Percentiles rank a stretch among this genome's conserved stretches.
Evolutionary conservation across 345 rosid genomes (phyloP).

Genomic region (Bruguiera sexangula): DNA sequence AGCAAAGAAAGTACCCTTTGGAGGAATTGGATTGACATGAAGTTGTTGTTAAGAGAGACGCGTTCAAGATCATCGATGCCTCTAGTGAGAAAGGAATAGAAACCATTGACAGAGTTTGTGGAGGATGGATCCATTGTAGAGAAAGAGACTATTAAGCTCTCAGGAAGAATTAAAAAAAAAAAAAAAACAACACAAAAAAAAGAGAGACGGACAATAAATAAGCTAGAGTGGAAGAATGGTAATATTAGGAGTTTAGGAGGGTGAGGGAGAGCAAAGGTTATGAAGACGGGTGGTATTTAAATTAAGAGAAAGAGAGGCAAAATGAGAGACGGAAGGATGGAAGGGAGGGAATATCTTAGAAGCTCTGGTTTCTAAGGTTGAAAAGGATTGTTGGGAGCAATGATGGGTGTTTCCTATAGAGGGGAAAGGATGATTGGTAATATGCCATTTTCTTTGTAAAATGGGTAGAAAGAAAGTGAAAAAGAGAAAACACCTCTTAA

Average conservation of each 20-base stretch:
- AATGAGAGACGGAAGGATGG: background rate
- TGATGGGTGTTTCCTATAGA: slow-evolving; percentile 88
- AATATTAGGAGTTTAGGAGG: background rate
- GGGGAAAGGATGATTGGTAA: slow-evolving; percentile 87
- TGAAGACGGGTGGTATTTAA: slow-evolving; percentile 25
- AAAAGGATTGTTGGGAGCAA: slow-evolving; percentile 84
- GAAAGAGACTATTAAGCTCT: background rate
- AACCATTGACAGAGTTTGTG: slow-evolving; percentile 71
- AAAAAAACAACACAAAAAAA: background rate
- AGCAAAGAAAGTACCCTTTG: slow-evolving; percentile 69
- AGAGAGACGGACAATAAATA: background rate
- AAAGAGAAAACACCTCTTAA: background rate
- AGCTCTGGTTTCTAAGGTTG: slow-evolving; percentile 63
- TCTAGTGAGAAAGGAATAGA: slow-evolving; percentile 70
- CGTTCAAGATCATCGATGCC: slow-evolving; percentile 94
- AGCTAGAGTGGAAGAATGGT: background rate
- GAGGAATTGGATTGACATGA: slow-evolving; percentile 83
- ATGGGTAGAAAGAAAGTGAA: slow-evolving; percentile 46
- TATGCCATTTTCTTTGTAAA: slow-evolving; percentile 58
- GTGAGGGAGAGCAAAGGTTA: slow-evolving; percentile 12
- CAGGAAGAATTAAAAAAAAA: background rate
- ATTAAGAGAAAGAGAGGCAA: slow-evolving; percentile 13
- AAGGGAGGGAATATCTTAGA: slow-evolving; percentile 36
- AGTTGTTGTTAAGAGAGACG: slow-evolving; percentile 52
- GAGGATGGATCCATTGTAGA: slow-evolving; percentile 59